A percentile compares a stretch with the other conserved stretches of the same genome.
phyloP scores from a whole-genome alignment of 768 basidiomycete species.

The Pleurotus eryngii region DNA sequence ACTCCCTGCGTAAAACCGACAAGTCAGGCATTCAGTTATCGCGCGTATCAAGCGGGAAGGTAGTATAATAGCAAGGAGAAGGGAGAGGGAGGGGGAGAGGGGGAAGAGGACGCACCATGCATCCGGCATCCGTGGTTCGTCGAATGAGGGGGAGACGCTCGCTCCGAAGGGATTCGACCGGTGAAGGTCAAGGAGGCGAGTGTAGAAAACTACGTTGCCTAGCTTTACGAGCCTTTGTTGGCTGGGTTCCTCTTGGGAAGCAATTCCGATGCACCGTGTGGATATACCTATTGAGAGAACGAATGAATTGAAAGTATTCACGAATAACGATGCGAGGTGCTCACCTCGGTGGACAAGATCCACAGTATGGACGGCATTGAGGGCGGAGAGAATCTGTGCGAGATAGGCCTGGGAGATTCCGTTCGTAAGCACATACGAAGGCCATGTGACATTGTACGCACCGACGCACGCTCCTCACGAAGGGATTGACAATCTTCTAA shows the following conservation, averaged over 20 bases:
- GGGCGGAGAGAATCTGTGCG: slow-evolving; percentile 64
- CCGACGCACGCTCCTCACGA: slow-evolving; percentile 67
- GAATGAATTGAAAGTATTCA: background rate
- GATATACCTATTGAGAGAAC: slow-evolving; percentile 44
- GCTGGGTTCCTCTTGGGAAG: slow-evolving; percentile 42
- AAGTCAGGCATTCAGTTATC: too few species aligned
- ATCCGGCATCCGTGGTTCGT: slow-evolving; percentile 47
- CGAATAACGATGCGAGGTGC: slow-evolving; percentile 1
- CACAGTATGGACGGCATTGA: slow-evolving; percentile 62
- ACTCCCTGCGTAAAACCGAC: slow-evolving; percentile 45
- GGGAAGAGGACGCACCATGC: slow-evolving; percentile 24
- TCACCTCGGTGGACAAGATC: slow-evolving; percentile 71
- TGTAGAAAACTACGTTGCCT: slow-evolving; percentile 67
- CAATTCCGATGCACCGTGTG: slow-evolving; percentile 59
- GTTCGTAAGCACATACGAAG: background rate
- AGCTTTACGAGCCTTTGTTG: slow-evolving; percentile 72
- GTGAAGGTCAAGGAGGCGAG: slow-evolving; percentile 74
- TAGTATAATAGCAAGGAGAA: slow-evolving; percentile 7
- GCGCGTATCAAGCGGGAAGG: too few species aligned
- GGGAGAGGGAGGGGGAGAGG: background rate
- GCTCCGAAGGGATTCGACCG: slow-evolving; percentile 76
- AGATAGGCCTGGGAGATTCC: slow-evolving; percentile 61
- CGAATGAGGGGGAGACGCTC: slow-evolving; percentile 21
- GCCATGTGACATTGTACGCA: slow-evolving; percentile 26
- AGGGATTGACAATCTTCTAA: slow-evolving; percentile 75